Conservation (phyloP, 495 filamentous ascomycete genomes). For the Penicillium cosmopolitanum region DNA sequence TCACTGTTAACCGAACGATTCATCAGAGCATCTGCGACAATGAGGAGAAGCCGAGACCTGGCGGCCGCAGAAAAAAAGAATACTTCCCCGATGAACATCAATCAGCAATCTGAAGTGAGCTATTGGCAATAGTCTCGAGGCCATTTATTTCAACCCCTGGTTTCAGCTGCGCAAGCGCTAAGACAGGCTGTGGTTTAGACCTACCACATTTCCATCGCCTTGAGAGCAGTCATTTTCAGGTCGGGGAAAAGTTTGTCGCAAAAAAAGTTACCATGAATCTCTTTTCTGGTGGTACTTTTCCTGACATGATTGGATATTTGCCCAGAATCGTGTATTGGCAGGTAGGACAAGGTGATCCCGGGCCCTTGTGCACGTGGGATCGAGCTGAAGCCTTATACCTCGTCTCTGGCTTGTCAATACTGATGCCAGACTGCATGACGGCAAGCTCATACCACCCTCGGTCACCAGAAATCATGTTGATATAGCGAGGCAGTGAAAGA, state of each 20-base stretch:
- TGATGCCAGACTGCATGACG: neutral
- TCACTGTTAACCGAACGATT: neutral
- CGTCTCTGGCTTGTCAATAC: neutral
- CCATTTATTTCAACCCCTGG: neutral
- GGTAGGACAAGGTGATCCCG: neutral
- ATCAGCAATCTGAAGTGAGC: neutral
- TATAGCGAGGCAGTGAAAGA: neutral
- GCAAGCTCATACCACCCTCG: neutral
- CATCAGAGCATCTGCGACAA: neutral
- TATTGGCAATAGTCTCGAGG: neutral
- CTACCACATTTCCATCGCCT: neutral
- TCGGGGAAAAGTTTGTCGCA: neutral
- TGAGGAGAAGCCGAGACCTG: neutral
- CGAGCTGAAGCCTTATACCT: too few species aligned
- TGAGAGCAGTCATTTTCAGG: neutral
- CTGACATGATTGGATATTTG: too few species aligned
- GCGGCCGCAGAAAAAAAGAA: neutral
- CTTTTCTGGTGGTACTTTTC: too few species aligned
- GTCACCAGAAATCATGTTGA: too few species aligned
- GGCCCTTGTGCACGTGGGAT: neutral
- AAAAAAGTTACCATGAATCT: too few species aligned
- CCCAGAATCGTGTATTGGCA: too few species aligned
- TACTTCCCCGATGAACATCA: neutral
- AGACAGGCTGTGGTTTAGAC: neutral
- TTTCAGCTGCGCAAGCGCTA: neutral